Base-by-base conservation (phyloP, 169 alveolate genomes). In the Plasmodium ovale region DNA sequence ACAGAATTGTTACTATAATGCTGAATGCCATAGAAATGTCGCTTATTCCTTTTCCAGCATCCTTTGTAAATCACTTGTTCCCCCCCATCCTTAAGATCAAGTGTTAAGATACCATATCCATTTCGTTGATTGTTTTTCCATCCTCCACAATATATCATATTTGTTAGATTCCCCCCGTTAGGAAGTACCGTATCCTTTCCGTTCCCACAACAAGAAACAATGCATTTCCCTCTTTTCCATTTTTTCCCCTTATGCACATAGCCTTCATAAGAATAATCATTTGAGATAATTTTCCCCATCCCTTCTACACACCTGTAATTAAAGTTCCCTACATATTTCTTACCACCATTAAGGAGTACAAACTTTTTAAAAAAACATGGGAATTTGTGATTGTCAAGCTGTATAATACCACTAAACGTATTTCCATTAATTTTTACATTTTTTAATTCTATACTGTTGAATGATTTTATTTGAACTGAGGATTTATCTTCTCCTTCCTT, bases 1-100 rank as follows among this genome's bases (percentile, higher is more conserved):
- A 21, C 53, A 37, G 82, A 65, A 79, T 33, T 62, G n/a, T 33
- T 29, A 1, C 27, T 39, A 21, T 60, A 51, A 37, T 33, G n/a
- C 33, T 79, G 89, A n/a, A 79, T 44, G 2, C 89, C 89, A 7
- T 64, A 79, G 42, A 79, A 79, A 68, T 60, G 19, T 54, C 89
- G 60, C 56, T 49, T 27, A 44, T 79, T 16, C 25, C 64, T 51
- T 31, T 37, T 58, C 74, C 74, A 79, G 29, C 37, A 79, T 3
- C 89, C 89, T 64, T 47, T 69, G 31, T 79, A 79, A 25, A 56
- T 64, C 39, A 23, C 47, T 27, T 12, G 9, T 7, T 72, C 27
- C 6, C 1, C 16, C 3, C 10, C 14, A 21, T 25, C 65, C 25
- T 79, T 64, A 64, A 33, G 5, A n/a, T 19, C 23, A 16, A 37